Conservation (phyloP, 1,284 basidiomycete species). For the Rhodotorula sp. region DNA sequence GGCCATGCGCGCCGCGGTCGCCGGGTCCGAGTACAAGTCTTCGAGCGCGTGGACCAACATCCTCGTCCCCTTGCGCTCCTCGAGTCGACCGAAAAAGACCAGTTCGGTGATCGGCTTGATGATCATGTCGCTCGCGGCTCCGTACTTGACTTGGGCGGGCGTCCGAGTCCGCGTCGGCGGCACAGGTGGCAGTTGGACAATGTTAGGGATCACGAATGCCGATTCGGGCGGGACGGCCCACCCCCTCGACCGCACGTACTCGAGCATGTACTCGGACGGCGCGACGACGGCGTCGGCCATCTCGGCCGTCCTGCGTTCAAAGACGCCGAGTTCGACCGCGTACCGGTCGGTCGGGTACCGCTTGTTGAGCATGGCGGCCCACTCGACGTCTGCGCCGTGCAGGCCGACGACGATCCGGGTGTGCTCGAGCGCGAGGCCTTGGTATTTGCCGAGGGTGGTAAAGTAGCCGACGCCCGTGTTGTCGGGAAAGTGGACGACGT, state of each 20-base stretch:
- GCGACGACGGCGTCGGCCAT: slow-evolving; percentile 38
- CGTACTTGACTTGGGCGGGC: not conserved
- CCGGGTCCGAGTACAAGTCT: slow-evolving; percentile 5
- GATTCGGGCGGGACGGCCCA: slow-evolving; percentile 24
- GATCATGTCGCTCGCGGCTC: not conserved
- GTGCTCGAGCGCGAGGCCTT: slow-evolving; percentile 29
- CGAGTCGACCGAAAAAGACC: slow-evolving; percentile 41
- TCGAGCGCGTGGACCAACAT: slow-evolving; percentile 33
- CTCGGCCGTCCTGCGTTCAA: slow-evolving; percentile 35
- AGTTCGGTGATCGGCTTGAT: slow-evolving; percentile 28
- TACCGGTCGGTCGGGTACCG: slow-evolving; percentile 33
- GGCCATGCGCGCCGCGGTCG: not conserved
- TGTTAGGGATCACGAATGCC: slow-evolving; percentile 35
- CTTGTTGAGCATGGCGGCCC: slow-evolving; percentile 40
- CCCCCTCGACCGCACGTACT: slow-evolving; percentile 25
- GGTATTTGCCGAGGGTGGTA: slow-evolving; percentile 21
- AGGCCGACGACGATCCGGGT: slow-evolving; percentile 35
- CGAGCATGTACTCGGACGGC: slow-evolving; percentile 39
- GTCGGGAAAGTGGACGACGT: slow-evolving; percentile 41
- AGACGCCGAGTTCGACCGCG: slow-evolving; percentile 31
- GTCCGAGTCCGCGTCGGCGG: not conserved
- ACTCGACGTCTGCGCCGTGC: slow-evolving; percentile 39
- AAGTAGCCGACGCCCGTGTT: slow-evolving; percentile 41
- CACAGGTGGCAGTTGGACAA: slow-evolving; percentile 5
- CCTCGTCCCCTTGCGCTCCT: slow-evolving; percentile 38